Evolutionary conservation across 2,329 filamentous ascomycete genomes (phyloP), one percentile per base, ranked within the genome.

Genomic region (Fusarium domesticum): DNA sequence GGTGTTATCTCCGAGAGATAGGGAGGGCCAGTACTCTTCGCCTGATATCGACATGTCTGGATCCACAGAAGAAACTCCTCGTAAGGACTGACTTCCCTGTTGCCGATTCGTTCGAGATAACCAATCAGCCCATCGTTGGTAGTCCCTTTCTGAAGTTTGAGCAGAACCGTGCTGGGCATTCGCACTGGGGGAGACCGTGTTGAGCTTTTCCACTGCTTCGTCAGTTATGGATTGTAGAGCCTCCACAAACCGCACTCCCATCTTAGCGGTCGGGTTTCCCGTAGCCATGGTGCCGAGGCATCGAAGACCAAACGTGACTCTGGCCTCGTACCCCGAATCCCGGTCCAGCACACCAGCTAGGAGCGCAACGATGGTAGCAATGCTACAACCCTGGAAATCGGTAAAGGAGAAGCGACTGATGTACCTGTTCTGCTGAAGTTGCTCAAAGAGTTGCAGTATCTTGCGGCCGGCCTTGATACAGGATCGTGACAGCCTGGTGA

Each of bases 331-430:
- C 5, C 51, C 57, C 0, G 61, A 56, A 40, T 67, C 64, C 2
- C 63, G 53, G n/a, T 65, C 60, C 6, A 66, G 43, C 14, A 69
- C 65, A 0, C 66, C 65, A 4, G 63, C 53, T 3, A 69, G 48
- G 10, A 69, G 43, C 4, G 61, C 56, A 6, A 68, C 59, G 18
- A 67, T 68, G 2, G 63, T 68, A 4, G 66, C 65, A 14, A 64
- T 66, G 30, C 66, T 68, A 43, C 66, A 68, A 11, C 64, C 66
- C 38, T 69, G 66, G 17, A 69, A 68, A 47, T 69, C 66, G 5
- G 66, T 67, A 36, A 69, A 69, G 0, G 66, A 68, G 37, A 69
- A 68, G 0, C 61, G 58, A 2, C 62, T 61, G n/a, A 64, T 60
- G 7, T 66, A 66, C 3, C 56, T 54, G 3, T 54, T 63, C 2